Evolutionary conservation across 257 asterid genomes (phyloP).

Genomic region (Solanum chmielewskii): DNA sequence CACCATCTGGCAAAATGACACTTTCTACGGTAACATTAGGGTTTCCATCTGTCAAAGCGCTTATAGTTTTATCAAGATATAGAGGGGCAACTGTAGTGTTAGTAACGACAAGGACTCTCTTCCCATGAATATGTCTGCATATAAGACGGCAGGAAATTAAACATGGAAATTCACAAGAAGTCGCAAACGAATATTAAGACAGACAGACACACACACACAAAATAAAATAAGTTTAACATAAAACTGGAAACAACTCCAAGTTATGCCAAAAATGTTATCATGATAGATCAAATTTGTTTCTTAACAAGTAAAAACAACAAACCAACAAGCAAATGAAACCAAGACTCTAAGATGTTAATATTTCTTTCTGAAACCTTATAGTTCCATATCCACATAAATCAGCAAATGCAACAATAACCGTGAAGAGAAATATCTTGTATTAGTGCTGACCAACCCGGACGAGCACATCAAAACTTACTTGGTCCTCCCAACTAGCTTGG

Average conservation of each 20-base stretch:
- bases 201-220: not conserved
- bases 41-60: conserved; percentile 72
- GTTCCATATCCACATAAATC: not conserved
- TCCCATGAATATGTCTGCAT: conserved; percentile 88
- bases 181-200: not conserved
- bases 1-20: conserved; percentile 95
- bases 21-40: conserved; percentile 70
- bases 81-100: conserved; percentile 84
- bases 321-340: not conserved
- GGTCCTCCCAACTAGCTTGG: not conserved
- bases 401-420: not conserved
- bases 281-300: not conserved
- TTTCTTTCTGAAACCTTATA: not conserved
- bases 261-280: not conserved
- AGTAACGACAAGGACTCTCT: conserved; percentile 90
- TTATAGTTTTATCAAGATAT: conserved; percentile 77
- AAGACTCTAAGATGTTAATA: not conserved
- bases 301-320: not conserved
- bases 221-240: not conserved
- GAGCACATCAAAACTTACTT: not conserved
- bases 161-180: not conserved
- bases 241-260: not conserved
- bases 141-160: not conserved
- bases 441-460: not conserved
- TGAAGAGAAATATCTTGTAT: not conserved